These are phyloP conservation scores for Daldinia grandis DNA, from an alignment of 495 filamentous ascomycete genomes.

Conservation along the genomic window DNA sequence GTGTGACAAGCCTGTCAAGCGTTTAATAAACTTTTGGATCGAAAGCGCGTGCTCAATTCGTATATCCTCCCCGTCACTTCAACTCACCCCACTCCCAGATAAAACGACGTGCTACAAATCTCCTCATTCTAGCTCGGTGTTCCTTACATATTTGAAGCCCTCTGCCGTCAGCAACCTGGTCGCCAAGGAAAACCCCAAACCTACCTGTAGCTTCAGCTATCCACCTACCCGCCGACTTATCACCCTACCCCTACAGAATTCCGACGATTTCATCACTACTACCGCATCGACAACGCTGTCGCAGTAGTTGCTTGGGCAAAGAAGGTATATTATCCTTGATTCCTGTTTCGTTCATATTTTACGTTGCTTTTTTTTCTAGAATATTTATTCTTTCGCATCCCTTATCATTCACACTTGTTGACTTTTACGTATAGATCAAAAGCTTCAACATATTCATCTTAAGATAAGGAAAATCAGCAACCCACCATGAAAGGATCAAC, in stretches of 20 bases:
- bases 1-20: conserved; percentile 9
- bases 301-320: conserved; percentile 6
- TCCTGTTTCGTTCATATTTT: conserved; percentile 12
- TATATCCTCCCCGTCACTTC: neutral
- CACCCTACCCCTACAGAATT: conserved; percentile 14
- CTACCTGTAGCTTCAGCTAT: conserved; percentile 1
- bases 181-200: conserved; percentile 31
- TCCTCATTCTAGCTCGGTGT: conserved; percentile 1
- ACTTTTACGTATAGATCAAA: neutral
- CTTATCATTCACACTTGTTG: neutral
- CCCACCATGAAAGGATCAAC: conserved; percentile 35
- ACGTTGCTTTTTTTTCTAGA: neutral
- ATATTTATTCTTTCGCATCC: conserved; percentile 12
- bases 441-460: neutral
- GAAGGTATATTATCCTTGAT: conserved; percentile 18
- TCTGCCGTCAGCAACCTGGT: conserved; percentile 6
- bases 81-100: conserved; percentile 21
- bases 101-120: conserved; percentile 12
- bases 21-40: neutral
- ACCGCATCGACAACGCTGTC: conserved; percentile 10
- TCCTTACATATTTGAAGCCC: conserved; percentile 14
- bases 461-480: conserved; percentile 5
- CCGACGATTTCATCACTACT: conserved; percentile 21
- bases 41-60: conserved; percentile 11
- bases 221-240: conserved; percentile 5